A percentile compares a stretch with the other conserved stretches of the same genome.
Evolutionary conservation across 768 basidiomycete genomes (phyloP).

Genomic region (Agrocybe pediades): DNA sequence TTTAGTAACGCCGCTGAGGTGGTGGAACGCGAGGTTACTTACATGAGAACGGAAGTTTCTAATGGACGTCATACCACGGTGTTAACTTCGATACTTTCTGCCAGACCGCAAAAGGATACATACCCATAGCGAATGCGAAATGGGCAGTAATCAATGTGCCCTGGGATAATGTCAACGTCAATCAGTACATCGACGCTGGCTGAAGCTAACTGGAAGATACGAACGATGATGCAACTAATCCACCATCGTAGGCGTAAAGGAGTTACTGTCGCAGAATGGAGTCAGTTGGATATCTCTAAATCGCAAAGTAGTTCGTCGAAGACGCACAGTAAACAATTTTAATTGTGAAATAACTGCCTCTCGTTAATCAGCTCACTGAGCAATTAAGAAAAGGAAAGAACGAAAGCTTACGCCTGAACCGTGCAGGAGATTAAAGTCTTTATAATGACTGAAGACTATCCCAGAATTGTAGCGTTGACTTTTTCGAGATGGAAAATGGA

Average conservation of each 20-base stretch:
- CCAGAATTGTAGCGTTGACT: neutral
- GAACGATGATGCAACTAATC: constrained; percentile 31
- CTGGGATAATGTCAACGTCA: constrained; percentile 8
- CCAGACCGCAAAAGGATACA: neutral
- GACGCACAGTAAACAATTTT: constrained; percentile 1
- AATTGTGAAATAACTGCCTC: neutral
- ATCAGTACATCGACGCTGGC: neutral
- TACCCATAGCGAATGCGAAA: constrained; percentile 39
- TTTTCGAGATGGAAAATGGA: neutral
- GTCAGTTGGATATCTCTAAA: neutral
- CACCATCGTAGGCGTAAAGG: constrained; percentile 29
- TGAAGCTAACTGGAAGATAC: constrained; percentile 9
- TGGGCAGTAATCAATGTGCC: constrained; percentile 27
- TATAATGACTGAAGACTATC: constrained; percentile 26
- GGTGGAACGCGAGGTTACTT: constrained; percentile 4
- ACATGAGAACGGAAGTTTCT: constrained; percentile 37
- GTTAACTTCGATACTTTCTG: neutral
- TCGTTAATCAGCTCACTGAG: neutral
- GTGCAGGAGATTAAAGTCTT: constrained; percentile 32
- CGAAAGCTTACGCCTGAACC: constrained; percentile 31
- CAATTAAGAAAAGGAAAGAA: neutral
- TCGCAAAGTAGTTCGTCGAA: neutral
- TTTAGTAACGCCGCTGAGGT: neutral
- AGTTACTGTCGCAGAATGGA: constrained; percentile 25
- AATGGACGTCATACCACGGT: neutral